phyloP scores from a whole-genome alignment of 2,329 filamentous ascomycete species.

The Cyphellophora attinorum region DNA sequence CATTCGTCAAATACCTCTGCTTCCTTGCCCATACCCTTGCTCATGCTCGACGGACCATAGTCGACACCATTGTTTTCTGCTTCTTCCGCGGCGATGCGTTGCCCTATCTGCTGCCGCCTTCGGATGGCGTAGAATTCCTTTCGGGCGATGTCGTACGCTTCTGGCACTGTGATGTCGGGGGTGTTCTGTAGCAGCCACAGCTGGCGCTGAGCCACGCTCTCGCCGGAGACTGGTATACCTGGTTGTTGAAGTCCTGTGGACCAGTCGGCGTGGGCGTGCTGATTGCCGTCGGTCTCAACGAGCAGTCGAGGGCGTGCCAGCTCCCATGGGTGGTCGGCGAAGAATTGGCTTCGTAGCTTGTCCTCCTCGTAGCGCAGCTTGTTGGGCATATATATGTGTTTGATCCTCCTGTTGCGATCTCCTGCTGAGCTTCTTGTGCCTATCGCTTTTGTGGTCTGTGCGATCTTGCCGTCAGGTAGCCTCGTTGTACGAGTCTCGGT shows the following conservation, averaged over 20 bases:
- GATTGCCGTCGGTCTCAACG: slow-evolving; percentile 76
- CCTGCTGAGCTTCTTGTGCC: not conserved
- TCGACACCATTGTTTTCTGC: slow-evolving; percentile 75
- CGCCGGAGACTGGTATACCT: slow-evolving; percentile 69
- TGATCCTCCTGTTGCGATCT: slow-evolving; percentile 23
- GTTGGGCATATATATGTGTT: slow-evolving; percentile 68
- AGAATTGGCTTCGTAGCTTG: slow-evolving; percentile 69
- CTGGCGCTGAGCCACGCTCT: slow-evolving; percentile 89
- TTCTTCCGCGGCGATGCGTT: slow-evolving; percentile 77
- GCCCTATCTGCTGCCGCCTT: slow-evolving; percentile 71
- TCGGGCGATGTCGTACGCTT: slow-evolving; percentile 78
- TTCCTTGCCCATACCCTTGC: slow-evolving; percentile 75
- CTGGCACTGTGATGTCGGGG: slow-evolving; percentile 46
- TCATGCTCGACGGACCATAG: slow-evolving; percentile 68
- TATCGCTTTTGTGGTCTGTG: slow-evolving; percentile 10
- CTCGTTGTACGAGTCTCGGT: slow-evolving; percentile 29
- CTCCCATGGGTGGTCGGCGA: slow-evolving; percentile 94
- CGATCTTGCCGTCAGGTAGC: slow-evolving; percentile 12
- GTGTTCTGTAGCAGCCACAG: slow-evolving; percentile 67
- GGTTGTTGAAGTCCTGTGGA: slow-evolving; percentile 62
- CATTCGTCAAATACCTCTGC: slow-evolving; percentile 70
- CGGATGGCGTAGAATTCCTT: slow-evolving; percentile 84
- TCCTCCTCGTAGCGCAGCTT: slow-evolving; percentile 76
- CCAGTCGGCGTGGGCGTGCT: slow-evolving; percentile 51
- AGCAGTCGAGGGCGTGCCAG: slow-evolving; percentile 78